Evolutionary conservation across 2,329 filamentous ascomycete species (phyloP), one percentile per base, ranked within the genome.

Genomic region (Pseudopyricularia cyperi): DNA sequence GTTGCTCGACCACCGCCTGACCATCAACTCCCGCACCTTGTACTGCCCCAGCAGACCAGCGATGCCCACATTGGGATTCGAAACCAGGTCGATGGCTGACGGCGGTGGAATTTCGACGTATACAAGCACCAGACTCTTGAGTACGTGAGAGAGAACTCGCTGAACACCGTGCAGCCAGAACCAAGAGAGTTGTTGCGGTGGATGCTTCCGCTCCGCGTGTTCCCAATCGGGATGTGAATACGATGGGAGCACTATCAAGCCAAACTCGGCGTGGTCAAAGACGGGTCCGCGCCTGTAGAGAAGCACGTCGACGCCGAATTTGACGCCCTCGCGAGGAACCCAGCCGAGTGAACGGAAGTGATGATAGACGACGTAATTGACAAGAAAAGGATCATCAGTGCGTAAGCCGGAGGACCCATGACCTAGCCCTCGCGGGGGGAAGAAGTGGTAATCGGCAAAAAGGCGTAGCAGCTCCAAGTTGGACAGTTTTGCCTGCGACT

Each of bases 321-420:
- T 98, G 64, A 95, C 83, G 34, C 93, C 94, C 5, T 87, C 82
- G 14, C 94, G 84, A 0, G 94, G 85, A 1, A 96, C 88, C 91
- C 93, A 98, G 24, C 93, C 93, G 0, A 97, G 74, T 0, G 89
- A 95, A 35, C 93, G 85, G 69, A 95, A 98, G 65, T 98, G 91
- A 63, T 98, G 93, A 65, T 95, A 98, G 17, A 88, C 88, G 12
- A 82, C 82, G 62, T 97, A 98, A 53, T 88, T 83, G 1, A 95
- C 66, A 19, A 97, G 71, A 66, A 98, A 98, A 0, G 80, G 77
- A 60, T 95, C 87, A 64, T 95, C 89, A 0, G 81, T 67, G 44
- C 14, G 14, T 50, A 47, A 9, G 15, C 22, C 14, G 22, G 33
- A 15, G n/a, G n/a, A 7, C 28, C 63, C 60, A 12, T 63, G 63